These are phyloP conservation scores for Halophytophthora polymorphica DNA, from an alignment of 352 stramenopile species.

Conservation along the genomic window DNA sequence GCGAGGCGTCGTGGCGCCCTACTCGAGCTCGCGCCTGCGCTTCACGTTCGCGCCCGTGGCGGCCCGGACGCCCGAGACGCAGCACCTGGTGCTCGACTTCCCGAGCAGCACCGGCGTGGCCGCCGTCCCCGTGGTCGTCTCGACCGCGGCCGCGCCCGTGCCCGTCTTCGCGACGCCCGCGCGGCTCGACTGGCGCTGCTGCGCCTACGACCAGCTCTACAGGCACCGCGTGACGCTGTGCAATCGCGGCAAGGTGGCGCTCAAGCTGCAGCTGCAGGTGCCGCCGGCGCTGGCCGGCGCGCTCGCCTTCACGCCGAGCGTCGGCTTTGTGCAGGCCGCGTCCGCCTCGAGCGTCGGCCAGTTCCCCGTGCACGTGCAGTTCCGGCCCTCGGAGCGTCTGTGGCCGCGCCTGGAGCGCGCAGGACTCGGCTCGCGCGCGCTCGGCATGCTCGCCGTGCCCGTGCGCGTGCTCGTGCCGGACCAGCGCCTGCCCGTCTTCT, in stretches of 20 bases:
- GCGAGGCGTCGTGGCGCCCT: slow-evolving; percentile 44
- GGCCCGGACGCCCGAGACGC: slow-evolving; percentile 31
- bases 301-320: slow-evolving; percentile 81
- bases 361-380: slow-evolving; percentile 72
- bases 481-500: slow-evolving; percentile 42
- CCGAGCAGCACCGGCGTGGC: slow-evolving; percentile 10
- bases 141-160: slow-evolving; percentile 29
- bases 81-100: slow-evolving; percentile 41
- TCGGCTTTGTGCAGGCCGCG: slow-evolving; percentile 80
- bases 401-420: slow-evolving; percentile 43
- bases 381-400: slow-evolving; percentile 47
- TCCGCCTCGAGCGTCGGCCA: slow-evolving; percentile 15
- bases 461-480: slow-evolving; percentile 59
- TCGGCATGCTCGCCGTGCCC: slow-evolving; percentile 43
- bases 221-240: slow-evolving; percentile 69
- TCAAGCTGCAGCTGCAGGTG: slow-evolving; percentile 76
- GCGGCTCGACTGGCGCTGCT: slow-evolving; percentile 80
- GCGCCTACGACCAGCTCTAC: slow-evolving; percentile 86
- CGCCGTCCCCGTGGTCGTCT: slow-evolving; percentile 14
- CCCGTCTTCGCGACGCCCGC: slow-evolving; percentile 36
- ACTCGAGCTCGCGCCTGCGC: slow-evolving; percentile 36
- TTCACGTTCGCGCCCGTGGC: slow-evolving; percentile 62
- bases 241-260: slow-evolving; percentile 87
- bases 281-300: slow-evolving; percentile 55
- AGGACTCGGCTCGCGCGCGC: slow-evolving; percentile 33